Conservation (phyloP, 1,284 basidiomycete species). For the Ustilago bromivora region DNA sequence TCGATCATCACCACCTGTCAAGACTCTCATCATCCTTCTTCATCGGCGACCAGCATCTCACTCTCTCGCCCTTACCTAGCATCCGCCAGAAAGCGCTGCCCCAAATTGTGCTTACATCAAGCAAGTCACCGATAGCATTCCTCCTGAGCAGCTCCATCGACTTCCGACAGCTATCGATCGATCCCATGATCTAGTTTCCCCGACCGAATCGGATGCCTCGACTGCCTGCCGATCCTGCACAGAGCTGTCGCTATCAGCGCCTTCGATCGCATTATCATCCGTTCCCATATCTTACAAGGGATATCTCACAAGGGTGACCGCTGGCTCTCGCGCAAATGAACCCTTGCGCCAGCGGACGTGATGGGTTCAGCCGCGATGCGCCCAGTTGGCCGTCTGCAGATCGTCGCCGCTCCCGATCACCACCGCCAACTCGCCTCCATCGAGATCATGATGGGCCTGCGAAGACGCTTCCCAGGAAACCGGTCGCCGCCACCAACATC, state of each 20-base stretch:
- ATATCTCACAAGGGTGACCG: not conserved
- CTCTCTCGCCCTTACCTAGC: not conserved
- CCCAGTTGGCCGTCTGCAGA: slow-evolving; percentile 14
- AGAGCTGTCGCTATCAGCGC: too few species aligned
- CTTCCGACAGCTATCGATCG: not conserved
- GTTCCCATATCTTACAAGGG: not conserved
- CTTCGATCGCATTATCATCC: not conserved
- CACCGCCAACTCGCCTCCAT: slow-evolving; percentile 11
- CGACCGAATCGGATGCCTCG: not conserved
- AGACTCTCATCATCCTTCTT: not conserved
- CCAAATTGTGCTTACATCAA: not conserved
- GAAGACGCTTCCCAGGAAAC: slow-evolving; percentile 13
- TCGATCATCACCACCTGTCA: not conserved
- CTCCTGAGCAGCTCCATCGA: not conserved
- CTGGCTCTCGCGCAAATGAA: slow-evolving; percentile 13
- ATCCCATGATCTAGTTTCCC: not conserved
- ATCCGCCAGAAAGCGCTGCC: not conserved
- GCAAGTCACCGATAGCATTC: not conserved
- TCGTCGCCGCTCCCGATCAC: slow-evolving; percentile 27
- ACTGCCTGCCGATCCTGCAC: not conserved
- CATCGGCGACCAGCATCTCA: not conserved
- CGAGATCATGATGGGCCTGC: slow-evolving; percentile 21
- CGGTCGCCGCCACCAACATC: slow-evolving; percentile 7
- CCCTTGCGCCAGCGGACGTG: slow-evolving; percentile 13
- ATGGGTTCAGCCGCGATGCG: slow-evolving; percentile 11